phyloP scores from a whole-genome alignment of 345 rosid species.

The Nasturtium officinale region DNA sequence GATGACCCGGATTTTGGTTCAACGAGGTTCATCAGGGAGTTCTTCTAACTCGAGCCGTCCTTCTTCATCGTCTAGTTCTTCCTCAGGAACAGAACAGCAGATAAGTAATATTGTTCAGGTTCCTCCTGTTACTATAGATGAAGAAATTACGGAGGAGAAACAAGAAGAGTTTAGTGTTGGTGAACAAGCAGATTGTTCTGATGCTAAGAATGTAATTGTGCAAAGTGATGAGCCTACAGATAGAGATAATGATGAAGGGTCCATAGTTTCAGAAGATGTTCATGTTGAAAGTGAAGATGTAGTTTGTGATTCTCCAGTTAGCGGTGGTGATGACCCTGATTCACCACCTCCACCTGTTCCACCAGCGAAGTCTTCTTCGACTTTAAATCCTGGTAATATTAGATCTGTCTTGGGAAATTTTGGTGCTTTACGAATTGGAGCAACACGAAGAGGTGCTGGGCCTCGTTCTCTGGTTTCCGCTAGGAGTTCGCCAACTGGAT shows the following conservation, averaged over 20 bases:
- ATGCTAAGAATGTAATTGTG: constrained; percentile 50
- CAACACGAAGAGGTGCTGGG: constrained; percentile 62
- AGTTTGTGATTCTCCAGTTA: constrained; percentile 46
- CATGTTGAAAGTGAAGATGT: constrained; percentile 57
- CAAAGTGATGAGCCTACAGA: constrained; percentile 49
- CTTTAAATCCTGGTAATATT: constrained; percentile 53
- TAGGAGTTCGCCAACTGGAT: constrained; percentile 80
- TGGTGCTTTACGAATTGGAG: constrained; percentile 59
- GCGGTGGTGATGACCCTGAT: constrained; percentile 50
- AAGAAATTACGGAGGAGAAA: constrained; percentile 60
- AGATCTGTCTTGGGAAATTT: constrained; percentile 55
- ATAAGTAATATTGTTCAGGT: constrained; percentile 45
- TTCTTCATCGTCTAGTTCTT: constrained; percentile 60
- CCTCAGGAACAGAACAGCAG: constrained; percentile 63
- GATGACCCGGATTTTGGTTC: constrained; percentile 96
- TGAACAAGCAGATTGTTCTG: constrained; percentile 59
- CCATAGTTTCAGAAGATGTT: constrained; percentile 51
- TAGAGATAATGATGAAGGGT: constrained; percentile 46
- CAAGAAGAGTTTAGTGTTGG: constrained; percentile 55
- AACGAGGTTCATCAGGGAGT: constrained; percentile 76
- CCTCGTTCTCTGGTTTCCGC: constrained; percentile 77
- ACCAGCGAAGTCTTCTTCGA: constrained; percentile 66
- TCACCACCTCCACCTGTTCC: constrained; percentile 91
- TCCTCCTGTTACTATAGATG: constrained; percentile 56
- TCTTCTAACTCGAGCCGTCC: constrained; percentile 78